Percentiles rank a stretch among this genome's conserved stretches.
phyloP scores from a whole-genome alignment of 1,284 basidiomycete species.

The Stygiomarasmius scandens region DNA sequence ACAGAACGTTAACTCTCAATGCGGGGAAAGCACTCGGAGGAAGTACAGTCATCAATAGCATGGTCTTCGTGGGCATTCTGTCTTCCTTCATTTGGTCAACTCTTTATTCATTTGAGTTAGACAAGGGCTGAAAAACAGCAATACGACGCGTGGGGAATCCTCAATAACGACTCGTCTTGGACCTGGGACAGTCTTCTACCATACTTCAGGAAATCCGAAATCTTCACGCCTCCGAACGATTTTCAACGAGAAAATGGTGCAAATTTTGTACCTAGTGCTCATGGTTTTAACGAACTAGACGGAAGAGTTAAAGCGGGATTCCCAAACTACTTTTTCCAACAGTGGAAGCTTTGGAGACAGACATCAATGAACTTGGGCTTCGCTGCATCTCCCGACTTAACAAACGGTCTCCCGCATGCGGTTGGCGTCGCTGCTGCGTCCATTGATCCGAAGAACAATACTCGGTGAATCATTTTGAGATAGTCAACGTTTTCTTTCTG shows the following conservation, averaged over 20 bases:
- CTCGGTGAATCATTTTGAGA: slow-evolving; percentile 21
- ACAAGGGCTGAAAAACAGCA: slow-evolving; percentile 32
- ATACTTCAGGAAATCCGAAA: slow-evolving; percentile 33
- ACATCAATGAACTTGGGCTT: slow-evolving; percentile 25
- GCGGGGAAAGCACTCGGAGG: slow-evolving; percentile 35
- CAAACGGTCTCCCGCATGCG: slow-evolving; percentile 27
- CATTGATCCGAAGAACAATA: slow-evolving; percentile 31
- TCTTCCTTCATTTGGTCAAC: slow-evolving; percentile 15
- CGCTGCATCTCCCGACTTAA: slow-evolving; percentile 24
- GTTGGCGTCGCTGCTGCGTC: slow-evolving; percentile 31
- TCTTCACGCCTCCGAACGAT: slow-evolving; percentile 31
- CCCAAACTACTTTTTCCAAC: slow-evolving; percentile 32
- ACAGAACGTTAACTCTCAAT: slow-evolving; percentile 24
- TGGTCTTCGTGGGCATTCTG: slow-evolving; percentile 28
- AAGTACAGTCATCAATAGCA: slow-evolving; percentile 31
- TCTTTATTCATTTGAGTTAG: slow-evolving; percentile 8
- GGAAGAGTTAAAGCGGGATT: slow-evolving; percentile 33
- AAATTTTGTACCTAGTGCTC: slow-evolving; percentile 1
- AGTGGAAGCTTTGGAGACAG: slow-evolving; percentile 28
- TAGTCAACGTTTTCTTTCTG: too few species aligned
- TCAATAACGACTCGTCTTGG: slow-evolving; percentile 34
- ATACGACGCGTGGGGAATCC: slow-evolving; percentile 32
- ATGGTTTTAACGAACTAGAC: neutral
- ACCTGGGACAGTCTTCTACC: slow-evolving; percentile 32
- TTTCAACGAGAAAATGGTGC: slow-evolving; percentile 20